Evolutionary conservation across 495 filamentous ascomycete species (phyloP).

Genomic region (Xylaria cubensis): DNA sequence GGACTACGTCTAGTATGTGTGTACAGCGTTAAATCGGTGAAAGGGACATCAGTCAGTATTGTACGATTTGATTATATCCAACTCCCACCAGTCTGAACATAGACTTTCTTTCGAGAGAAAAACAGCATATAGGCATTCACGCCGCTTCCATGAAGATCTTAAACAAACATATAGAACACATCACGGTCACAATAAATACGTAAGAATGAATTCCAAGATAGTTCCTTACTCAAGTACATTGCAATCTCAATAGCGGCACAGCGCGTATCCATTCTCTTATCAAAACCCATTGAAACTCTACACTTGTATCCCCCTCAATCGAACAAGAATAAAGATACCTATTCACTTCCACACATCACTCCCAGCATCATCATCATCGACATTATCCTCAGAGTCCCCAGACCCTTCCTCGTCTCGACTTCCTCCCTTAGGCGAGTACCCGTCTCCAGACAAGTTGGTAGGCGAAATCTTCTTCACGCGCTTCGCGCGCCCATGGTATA

Average conservation of each 20-base stretch:
- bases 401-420: constrained; percentile 11
- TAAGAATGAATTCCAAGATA: not conserved
- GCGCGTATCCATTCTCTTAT: not conserved
- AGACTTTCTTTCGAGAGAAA: not conserved
- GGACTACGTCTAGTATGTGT: not conserved
- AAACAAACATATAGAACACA: not conserved
- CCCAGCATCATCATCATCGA: not conserved
- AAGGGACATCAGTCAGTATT: not conserved
- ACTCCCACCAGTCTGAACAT: not conserved
- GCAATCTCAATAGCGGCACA: not conserved
- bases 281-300: no score
- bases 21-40: not conserved
- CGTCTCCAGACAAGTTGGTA: not conserved
- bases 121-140: not conserved
- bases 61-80: not conserved
- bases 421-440: constrained; percentile 11
- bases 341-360: constrained; percentile 26
- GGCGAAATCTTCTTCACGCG: not conserved
- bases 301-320: no score
- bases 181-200: not conserved
- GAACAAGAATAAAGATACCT: not conserved
- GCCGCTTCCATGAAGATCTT: no score
- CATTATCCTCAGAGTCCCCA: not conserved
- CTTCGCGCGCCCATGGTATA: constrained; percentile 45
- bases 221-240: not conserved